phyloP scores from a whole-genome alignment of 2,329 filamentous ascomycete genomes.

The Fusarium devonianum region DNA sequence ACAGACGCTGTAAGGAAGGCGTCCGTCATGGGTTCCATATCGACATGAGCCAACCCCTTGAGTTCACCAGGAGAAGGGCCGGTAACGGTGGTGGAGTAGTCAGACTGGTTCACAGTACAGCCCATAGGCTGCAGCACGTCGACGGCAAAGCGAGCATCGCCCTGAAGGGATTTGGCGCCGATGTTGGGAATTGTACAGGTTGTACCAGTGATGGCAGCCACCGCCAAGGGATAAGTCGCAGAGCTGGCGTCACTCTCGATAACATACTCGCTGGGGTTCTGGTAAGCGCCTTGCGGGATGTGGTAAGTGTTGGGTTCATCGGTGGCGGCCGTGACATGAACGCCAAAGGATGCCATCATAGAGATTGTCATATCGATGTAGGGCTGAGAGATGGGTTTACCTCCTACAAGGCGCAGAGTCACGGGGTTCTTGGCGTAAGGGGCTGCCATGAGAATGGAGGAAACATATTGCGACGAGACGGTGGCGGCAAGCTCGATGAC shows the following conservation, averaged over 20 bases:
- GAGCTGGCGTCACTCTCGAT: conserved; percentile 98
- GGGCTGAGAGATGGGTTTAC: conserved; percentile 93
- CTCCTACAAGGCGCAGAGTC: conserved; percentile 88
- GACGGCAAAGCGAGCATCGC: conserved; percentile 91
- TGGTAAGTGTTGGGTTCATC: conserved; percentile 91
- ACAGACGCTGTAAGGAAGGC: conserved; percentile 96
- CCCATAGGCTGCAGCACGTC: conserved; percentile 94
- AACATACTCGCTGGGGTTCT: conserved; percentile 83
- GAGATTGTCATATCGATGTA: conserved; percentile 99
- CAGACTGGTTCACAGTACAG: conserved; percentile 85
- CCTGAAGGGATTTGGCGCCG: conserved; percentile 88
- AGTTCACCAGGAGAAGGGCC: conserved; percentile 80
- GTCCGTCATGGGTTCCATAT: conserved; percentile 99
- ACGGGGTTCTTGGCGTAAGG: conserved; percentile 96
- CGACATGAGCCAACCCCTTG: conserved; percentile 79
- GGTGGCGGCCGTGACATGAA: conserved; percentile 77
- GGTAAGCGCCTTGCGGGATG: conserved; percentile 84
- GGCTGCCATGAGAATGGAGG: conserved; percentile 94
- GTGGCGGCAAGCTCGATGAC: conserved; percentile 92
- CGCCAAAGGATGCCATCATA: conserved; percentile 95
- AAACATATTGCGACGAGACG: conserved; percentile 98
- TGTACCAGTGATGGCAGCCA: conserved; percentile 94
- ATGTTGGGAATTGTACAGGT: conserved; percentile 98
- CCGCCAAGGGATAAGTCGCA: conserved; percentile 91
- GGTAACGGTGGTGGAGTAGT: conserved; percentile 87